These are phyloP conservation scores for Pistacia atlantica DNA, from an alignment of 345 rosid genomes.

Conservation along the genomic window DNA sequence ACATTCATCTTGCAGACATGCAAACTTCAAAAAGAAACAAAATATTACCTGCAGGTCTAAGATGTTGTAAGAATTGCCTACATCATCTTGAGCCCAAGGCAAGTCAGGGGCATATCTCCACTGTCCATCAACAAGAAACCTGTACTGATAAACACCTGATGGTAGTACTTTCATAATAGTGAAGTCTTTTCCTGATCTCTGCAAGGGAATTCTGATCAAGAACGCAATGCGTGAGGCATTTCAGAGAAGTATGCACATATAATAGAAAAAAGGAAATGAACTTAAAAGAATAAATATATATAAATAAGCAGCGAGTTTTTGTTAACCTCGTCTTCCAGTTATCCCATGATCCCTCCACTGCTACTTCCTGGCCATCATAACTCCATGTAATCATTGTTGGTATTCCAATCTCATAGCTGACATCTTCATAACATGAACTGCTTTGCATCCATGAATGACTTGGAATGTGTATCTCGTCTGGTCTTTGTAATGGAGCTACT, in stretches of 20 bases:
- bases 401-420: conserved; percentile 65
- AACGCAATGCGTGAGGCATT: conserved; percentile 17
- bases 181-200: conserved; percentile 94
- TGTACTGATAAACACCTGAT: conserved; percentile 90
- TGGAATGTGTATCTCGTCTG: conserved; percentile 80
- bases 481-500: conserved; percentile 82
- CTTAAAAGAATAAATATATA: not conserved
- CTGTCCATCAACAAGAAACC: conserved; percentile 93
- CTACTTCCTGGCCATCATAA: conserved; percentile 79
- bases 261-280: not conserved
- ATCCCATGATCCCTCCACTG: conserved; percentile 98
- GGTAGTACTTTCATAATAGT: conserved; percentile 94
- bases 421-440: conserved; percentile 55
- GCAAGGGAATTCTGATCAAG: conserved; percentile 75
- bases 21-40: not conserved
- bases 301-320: not conserved
- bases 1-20: not conserved
- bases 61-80: conserved; percentile 75
- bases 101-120: conserved; percentile 83
- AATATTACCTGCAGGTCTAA: conserved; percentile 81
- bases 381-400: conserved; percentile 96
- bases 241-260: not conserved
- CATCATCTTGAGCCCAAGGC: conserved; percentile 80
- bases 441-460: conserved; percentile 63
- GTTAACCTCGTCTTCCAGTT: conserved; percentile 80